A percentile compares a stretch with the other conserved stretches of the same genome.
These are phyloP conservation scores for Vaucheria bursata DNA, from an alignment of 352 stramenopile genomes.

Conservation along the genomic window DNA sequence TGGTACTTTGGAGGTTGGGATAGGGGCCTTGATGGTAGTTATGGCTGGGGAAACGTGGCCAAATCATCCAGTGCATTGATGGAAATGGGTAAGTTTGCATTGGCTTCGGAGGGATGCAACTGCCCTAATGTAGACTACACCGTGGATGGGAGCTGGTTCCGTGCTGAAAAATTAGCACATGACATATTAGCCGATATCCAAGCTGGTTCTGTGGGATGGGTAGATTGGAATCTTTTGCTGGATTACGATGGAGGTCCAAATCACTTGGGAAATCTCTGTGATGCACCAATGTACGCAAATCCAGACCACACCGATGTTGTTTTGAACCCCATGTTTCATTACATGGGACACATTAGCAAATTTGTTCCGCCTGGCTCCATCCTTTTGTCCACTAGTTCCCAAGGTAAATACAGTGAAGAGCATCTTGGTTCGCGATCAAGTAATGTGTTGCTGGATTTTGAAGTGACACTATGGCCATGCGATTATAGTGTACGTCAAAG, in stretches of 20 bases:
- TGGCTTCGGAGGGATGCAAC: conserved; percentile 69
- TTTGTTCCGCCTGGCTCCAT: conserved; percentile 25
- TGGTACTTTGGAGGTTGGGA: conserved; percentile 51
- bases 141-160: conserved; percentile 26
- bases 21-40: conserved; percentile 20
- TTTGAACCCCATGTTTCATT: conserved; percentile 44
- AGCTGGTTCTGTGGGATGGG: conserved; percentile 67
- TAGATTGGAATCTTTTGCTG: conserved; percentile 72
- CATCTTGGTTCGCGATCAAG: background rate
- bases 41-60: conserved; percentile 21
- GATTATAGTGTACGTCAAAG: conserved; percentile 39
- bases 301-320: conserved; percentile 36
- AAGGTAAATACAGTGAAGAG: conserved; percentile 14
- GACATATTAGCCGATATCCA: conserved; percentile 73
- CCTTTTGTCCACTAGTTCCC: conserved; percentile 16
- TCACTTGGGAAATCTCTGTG: conserved; percentile 51
- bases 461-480: conserved; percentile 36
- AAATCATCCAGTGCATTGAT: background rate
- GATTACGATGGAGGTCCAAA: conserved; percentile 64
- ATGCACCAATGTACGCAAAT: conserved; percentile 23
- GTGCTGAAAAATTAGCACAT: conserved; percentile 60
- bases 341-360: conserved; percentile 31
- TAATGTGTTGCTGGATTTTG: conserved; percentile 13
- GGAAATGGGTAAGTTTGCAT: conserved; percentile 56
- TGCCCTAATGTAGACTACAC: conserved; percentile 49